A percentile compares a stretch with the other conserved stretches of the same genome.
These are phyloP conservation scores for Colletotrichum tamarilloi DNA, from an alignment of 2,329 filamentous ascomycete genomes.

Conservation along the genomic window DNA sequence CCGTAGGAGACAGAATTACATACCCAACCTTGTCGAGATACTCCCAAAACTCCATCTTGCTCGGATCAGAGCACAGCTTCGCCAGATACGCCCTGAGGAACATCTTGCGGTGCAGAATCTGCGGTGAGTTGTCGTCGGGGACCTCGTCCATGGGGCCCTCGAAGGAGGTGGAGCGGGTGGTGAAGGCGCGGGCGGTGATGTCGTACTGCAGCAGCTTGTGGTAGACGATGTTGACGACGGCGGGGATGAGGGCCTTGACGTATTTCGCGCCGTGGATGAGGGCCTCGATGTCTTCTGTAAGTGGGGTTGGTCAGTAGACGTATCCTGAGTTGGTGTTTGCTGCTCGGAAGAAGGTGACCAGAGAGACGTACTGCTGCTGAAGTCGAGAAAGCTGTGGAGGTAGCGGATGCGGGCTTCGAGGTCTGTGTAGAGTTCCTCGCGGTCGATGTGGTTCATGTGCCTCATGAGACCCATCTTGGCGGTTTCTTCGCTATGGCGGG, in stretches of 20 bases:
- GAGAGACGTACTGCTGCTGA: constrained; percentile 70
- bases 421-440: constrained; percentile 77
- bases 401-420: constrained; percentile 78
- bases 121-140: constrained; percentile 75
- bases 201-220: constrained; percentile 84
- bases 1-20: constrained; percentile 42
- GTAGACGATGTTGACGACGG: constrained; percentile 87
- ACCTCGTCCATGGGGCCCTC: constrained; percentile 74
- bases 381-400: constrained; percentile 81
- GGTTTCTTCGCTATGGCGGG: background rate
- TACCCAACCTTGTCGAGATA: constrained; percentile 86
- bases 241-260: constrained; percentile 84
- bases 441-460: constrained; percentile 70
- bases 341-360: too few relatives aligned
- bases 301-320: background rate
- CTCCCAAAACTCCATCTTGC: constrained; percentile 82
- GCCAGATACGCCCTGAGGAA: constrained; percentile 81
- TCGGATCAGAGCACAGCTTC: constrained; percentile 80
- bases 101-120: constrained; percentile 82
- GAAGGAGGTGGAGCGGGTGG: constrained; percentile 70
- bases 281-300: constrained; percentile 77
- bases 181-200: constrained; percentile 83
- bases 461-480: constrained; percentile 30
- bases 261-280: constrained; percentile 77
- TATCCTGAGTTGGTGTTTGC: too few relatives aligned